phyloP scores from a whole-genome alignment of 2,329 filamentous ascomycete species.

The Fusarium caatingaense region DNA sequence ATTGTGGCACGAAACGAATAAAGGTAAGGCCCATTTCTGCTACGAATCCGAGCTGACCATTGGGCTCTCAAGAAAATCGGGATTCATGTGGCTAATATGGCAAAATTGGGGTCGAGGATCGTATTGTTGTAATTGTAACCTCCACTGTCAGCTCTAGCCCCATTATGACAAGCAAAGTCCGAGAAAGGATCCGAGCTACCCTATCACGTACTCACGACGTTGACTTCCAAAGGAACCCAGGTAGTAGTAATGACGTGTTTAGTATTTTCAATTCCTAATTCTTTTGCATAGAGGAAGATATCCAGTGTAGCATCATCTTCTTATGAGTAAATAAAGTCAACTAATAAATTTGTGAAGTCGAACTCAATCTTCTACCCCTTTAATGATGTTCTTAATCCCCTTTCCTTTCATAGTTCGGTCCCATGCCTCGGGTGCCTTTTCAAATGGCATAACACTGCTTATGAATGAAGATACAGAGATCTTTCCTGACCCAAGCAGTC shows the following conservation, averaged over 20 bases:
- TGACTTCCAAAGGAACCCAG: not conserved
- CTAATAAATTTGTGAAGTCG: too few relatives aligned
- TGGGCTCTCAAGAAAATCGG: not conserved
- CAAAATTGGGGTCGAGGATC: not conserved
- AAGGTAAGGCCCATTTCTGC: not conserved
- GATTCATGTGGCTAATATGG: not conserved
- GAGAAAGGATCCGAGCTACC: conserved; percentile 14
- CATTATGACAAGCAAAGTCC: conserved; percentile 1
- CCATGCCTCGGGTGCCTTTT: conserved; percentile 74
- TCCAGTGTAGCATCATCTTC: not conserved
- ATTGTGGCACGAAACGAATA: not conserved
- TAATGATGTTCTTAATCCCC: conserved; percentile 75
- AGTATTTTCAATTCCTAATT: not conserved
- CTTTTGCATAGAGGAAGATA: not conserved
- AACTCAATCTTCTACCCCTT: conserved; percentile 21
- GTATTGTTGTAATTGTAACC: not conserved
- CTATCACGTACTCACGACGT: not conserved
- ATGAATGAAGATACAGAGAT: conserved; percentile 85
- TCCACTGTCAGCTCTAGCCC: not conserved
- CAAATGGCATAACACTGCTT: conserved; percentile 80
- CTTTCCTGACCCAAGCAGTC: conserved; percentile 76
- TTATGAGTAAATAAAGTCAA: not conserved
- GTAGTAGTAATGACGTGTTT: not conserved
- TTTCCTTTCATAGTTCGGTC: conserved; percentile 86
- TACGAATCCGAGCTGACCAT: conserved; percentile 5